Evolutionary conservation across 352 stramenopile genomes (phyloP), one percentile per base, ranked within the genome.

Genomic region (Pythium scleroteichum): DNA sequence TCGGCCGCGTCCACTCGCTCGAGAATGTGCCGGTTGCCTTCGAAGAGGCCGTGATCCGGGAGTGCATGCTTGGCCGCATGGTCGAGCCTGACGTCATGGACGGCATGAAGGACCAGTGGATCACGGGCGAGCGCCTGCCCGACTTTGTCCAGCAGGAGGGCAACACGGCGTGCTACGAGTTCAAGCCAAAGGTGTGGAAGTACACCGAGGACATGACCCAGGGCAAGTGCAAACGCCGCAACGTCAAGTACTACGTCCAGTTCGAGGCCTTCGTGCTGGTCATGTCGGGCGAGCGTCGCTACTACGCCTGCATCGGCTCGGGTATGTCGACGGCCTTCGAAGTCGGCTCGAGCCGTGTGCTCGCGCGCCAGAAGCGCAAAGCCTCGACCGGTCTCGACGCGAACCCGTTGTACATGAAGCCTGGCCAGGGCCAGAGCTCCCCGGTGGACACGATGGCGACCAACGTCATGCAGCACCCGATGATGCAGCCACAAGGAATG

Each of bases 181-280:
- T 94, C 71, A 94, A 94, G 72, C 85, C 85, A 20, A 94, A 94
- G 68, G 85, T 94, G 2, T 94, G 85, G 85, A 94, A 94, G 68
- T 94, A 94, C 79, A 88, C 71, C 45, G 85, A 94, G 29, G 85
- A 94, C 57, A 92, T 94, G 85, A 73, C 82, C n/a, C 85, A 91
- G 50, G 85, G 82, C 74, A 92, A 92, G 69, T 93, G 83, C 75
- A 94, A 94, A 64, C 83, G 85, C 41, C 82, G 82, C 64, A 94
- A 92, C 63, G 82, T 94, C 63, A 89, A 90, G 73, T 94, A 92
- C 68, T 94, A 94, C 59, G 82, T 94, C 53, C 85, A 94, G 69
- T 94, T 94, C 47, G 85, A 94, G 62, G 85, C 85, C 1, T 94
- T 92, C 48, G 78, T 94, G 50, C 78, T 86, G 35, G 80, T 94